These are phyloP conservation scores for Melampsora abietis-canadensis DNA, from an alignment of 1,284 basidiomycete genomes.

Conservation along the genomic window DNA sequence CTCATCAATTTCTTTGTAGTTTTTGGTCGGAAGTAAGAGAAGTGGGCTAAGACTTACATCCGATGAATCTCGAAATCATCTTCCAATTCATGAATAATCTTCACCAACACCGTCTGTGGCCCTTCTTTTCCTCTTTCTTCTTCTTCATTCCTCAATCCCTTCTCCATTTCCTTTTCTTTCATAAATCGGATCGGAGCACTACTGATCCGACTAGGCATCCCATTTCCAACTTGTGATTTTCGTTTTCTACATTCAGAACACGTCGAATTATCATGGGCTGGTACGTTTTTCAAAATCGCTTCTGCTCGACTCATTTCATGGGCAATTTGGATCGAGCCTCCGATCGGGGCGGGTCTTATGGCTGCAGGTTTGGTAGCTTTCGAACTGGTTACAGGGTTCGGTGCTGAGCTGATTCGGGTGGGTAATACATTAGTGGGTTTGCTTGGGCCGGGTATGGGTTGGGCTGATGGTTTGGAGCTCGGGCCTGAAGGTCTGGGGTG, in stretches of 20 bases:
- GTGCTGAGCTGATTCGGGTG: not conserved
- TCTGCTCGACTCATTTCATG: conserved; percentile 33
- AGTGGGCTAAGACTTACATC: conserved; percentile 24
- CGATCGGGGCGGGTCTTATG: conserved; percentile 1
- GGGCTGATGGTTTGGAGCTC: not conserved
- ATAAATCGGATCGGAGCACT: not conserved
- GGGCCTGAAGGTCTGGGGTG: not conserved
- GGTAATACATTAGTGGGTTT: not conserved
- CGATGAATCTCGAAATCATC: conserved; percentile 40
- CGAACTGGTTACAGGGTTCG: not conserved
- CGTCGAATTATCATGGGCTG: conserved; percentile 33
- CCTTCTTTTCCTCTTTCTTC: not conserved
- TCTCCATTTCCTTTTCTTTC: conserved; percentile 20
- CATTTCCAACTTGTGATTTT: not conserved
- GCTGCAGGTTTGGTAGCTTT: not conserved
- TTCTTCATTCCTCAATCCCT: conserved; percentile 26
- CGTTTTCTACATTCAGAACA: conserved; percentile 36
- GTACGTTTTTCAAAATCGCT: conserved; percentile 32
- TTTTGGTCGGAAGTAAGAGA: not conserved
- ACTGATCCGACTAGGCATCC: not conserved
- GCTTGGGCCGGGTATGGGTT: not conserved
- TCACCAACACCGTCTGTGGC: conserved; percentile 28
- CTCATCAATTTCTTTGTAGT: no score
- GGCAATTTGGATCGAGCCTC: not conserved
- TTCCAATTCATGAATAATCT: conserved; percentile 32